phyloP scores from a whole-genome alignment of 805 yeast species.

The Candida oleophila region DNA sequence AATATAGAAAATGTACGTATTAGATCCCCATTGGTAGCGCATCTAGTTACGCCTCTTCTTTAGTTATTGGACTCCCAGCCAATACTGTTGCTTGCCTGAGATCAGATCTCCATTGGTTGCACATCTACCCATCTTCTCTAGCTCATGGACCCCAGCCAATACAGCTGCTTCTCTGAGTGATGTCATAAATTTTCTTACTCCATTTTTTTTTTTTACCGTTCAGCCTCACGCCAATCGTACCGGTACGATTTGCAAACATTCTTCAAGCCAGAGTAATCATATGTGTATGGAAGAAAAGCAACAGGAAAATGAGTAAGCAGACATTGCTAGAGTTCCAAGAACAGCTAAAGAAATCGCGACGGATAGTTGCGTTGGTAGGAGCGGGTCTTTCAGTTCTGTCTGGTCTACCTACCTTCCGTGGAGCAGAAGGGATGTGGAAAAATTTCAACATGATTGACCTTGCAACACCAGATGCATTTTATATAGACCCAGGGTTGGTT shows the following conservation, averaged over 20 bases:
- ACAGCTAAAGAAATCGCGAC: slow-evolving; percentile 42
- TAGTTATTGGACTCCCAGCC: neutral
- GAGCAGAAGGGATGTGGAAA: slow-evolving; percentile 74
- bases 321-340: slow-evolving; percentile 47
- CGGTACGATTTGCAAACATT: neutral
- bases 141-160: neutral
- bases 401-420: slow-evolving; percentile 74
- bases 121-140: neutral
- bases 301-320: slow-evolving; percentile 20
- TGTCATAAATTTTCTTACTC: neutral
- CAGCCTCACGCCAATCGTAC: neutral
- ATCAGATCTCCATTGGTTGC: neutral
- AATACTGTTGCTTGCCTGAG: too few relatives aligned
- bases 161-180: too few relatives aligned
- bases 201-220: too few relatives aligned
- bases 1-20: neutral
- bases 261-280: neutral
- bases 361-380: slow-evolving; percentile 68
- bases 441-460: slow-evolving; percentile 76
- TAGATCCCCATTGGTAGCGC: neutral
- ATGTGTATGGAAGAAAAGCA: too few relatives aligned
- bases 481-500: slow-evolving; percentile 77
- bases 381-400: slow-evolving; percentile 81
- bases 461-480: slow-evolving; percentile 91
- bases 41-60: neutral